Conservation (phyloP, 2,329 filamentous ascomycete species). For the Thielaviopsis euricoi region DNA sequence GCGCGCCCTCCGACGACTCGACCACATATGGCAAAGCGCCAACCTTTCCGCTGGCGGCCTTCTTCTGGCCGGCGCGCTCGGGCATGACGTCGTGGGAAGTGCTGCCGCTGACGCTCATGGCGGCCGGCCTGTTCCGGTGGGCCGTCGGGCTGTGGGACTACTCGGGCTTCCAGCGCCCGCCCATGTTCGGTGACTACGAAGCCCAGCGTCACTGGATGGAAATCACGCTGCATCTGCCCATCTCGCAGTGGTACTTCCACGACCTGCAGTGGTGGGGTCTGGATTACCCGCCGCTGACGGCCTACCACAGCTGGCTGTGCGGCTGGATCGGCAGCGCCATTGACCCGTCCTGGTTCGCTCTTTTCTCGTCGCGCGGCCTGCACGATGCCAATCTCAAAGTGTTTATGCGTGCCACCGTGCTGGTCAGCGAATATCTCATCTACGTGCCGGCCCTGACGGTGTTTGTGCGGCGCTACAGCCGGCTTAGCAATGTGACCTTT, state of each 20-base stretch:
- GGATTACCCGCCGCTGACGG: constrained; percentile 92
- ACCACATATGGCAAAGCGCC: constrained; percentile 37
- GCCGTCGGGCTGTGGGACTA: constrained; percentile 86
- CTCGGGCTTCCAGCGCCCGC: constrained; percentile 68
- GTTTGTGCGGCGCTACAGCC: constrained; percentile 68
- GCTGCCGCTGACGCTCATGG: constrained; percentile 75
- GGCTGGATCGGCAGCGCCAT: constrained; percentile 71
- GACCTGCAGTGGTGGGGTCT: constrained; percentile 95
- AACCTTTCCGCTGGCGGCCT: constrained; percentile 79
- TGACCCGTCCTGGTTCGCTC: constrained; percentile 71
- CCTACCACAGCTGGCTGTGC: constrained; percentile 94
- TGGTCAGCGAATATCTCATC: constrained; percentile 78
- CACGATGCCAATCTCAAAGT: constrained; percentile 72
- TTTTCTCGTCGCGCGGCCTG: constrained; percentile 65
- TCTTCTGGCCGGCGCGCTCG: constrained; percentile 80
- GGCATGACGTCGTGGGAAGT: constrained; percentile 83
- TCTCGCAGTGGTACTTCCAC: constrained; percentile 96
- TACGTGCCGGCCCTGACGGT: constrained; percentile 76
- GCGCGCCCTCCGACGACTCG: constrained; percentile 24
- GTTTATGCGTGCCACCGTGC: constrained; percentile 87
- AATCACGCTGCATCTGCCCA: constrained; percentile 70
- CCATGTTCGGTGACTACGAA: constrained; percentile 94
- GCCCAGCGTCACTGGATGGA: constrained; percentile 99
- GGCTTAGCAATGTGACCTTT: constrained; percentile 56
- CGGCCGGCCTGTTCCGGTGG: constrained; percentile 84